Conservation (phyloP, 2,329 filamentous ascomycete genomes). For the Fusarium palustre region DNA sequence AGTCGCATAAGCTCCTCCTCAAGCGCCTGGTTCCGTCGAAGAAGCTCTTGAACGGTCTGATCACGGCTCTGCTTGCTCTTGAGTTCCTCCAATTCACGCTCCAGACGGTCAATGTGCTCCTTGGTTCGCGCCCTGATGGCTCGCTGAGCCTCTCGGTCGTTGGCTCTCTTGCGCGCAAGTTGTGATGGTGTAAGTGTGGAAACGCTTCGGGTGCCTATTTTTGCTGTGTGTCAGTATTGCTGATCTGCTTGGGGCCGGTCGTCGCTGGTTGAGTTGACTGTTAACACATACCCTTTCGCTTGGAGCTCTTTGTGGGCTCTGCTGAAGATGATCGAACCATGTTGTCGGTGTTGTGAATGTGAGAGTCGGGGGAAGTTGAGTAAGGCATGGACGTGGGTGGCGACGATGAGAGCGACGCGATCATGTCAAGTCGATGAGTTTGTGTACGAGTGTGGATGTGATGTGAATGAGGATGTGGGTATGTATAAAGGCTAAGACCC, state of each 20-base stretch:
- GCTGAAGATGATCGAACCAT: slow-evolving; percentile 59
- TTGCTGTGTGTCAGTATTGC: slow-evolving; percentile 23
- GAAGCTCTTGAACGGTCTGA: slow-evolving; percentile 63
- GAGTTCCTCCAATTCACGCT: slow-evolving; percentile 80
- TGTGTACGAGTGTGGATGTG: not conserved
- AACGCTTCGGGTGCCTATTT: slow-evolving; percentile 75
- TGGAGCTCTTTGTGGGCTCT: slow-evolving; percentile 58
- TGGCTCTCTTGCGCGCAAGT: slow-evolving; percentile 88
- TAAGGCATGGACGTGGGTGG: slow-evolving; percentile 26
- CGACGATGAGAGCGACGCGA: slow-evolving; percentile 22
- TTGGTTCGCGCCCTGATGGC: slow-evolving; percentile 89
- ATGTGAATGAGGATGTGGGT: slow-evolving; percentile 21
- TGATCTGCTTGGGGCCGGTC: slow-evolving; percentile 4
- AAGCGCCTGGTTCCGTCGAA: slow-evolving; percentile 64
- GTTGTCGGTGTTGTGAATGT: slow-evolving; percentile 35
- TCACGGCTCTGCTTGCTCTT: slow-evolving; percentile 62
- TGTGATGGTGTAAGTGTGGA: slow-evolving; percentile 90
- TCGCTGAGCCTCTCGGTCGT: slow-evolving; percentile 90
- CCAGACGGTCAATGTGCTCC: slow-evolving; percentile 83
- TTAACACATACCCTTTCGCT: slow-evolving; percentile 58
- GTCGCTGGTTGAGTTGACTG: slow-evolving; percentile 8
- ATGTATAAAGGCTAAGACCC: slow-evolving; percentile 31
- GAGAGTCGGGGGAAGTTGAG: slow-evolving; percentile 23
- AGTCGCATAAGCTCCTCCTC: slow-evolving; percentile 64
- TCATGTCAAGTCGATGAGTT: slow-evolving; percentile 32